Evolutionary conservation across 768 basidiomycete species (phyloP).

Genomic region (Obba rivulosa): DNA sequence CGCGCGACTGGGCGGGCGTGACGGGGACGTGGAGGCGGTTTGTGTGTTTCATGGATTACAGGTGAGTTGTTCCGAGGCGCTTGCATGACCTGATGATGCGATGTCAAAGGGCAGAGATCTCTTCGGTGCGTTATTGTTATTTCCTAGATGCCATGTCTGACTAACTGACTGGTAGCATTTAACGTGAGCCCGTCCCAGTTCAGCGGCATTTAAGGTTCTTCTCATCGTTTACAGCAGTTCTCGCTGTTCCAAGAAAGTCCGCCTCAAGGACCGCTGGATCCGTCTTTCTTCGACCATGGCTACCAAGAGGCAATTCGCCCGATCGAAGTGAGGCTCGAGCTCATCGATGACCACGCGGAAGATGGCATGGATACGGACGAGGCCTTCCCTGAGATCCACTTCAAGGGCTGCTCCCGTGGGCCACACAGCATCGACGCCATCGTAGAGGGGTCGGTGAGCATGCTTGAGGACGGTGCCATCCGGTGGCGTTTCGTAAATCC

Average conservation of each 20-base stretch:
- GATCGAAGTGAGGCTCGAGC: slow-evolving; percentile 48
- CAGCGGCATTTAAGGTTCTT: not conserved
- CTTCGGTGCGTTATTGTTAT: slow-evolving; percentile 30
- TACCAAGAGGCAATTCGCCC: slow-evolving; percentile 65
- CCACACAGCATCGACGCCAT: slow-evolving; percentile 21
- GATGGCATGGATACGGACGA: slow-evolving; percentile 14
- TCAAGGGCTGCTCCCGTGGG: slow-evolving; percentile 25
- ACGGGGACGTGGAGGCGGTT: slow-evolving; percentile 72
- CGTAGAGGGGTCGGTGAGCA: slow-evolving; percentile 30
- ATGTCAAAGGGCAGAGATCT: slow-evolving; percentile 30
- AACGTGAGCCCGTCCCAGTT: slow-evolving; percentile 21
- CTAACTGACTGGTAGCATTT: slow-evolving; percentile 14
- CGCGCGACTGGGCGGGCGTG: slow-evolving; percentile 68
- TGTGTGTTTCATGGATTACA: slow-evolving; percentile 77
- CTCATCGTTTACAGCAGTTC: slow-evolving; percentile 11
- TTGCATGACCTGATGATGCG: not conserved
- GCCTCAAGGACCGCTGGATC: slow-evolving; percentile 14
- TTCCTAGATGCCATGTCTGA: not conserved
- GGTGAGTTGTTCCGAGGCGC: slow-evolving; percentile 32
- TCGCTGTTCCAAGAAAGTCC: not conserved
- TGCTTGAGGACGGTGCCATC: slow-evolving; percentile 27
- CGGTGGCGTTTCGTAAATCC: slow-evolving; percentile 49
- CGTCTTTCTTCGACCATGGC: slow-evolving; percentile 42
- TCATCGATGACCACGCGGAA: slow-evolving; percentile 28
- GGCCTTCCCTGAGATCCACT: slow-evolving; percentile 24